A percentile compares a stretch with the other conserved stretches of the same genome.
These are phyloP conservation scores for Pseudopithomyces chartarum DNA, from an alignment of 2,329 filamentous ascomycete species.

Conservation along the genomic window DNA sequence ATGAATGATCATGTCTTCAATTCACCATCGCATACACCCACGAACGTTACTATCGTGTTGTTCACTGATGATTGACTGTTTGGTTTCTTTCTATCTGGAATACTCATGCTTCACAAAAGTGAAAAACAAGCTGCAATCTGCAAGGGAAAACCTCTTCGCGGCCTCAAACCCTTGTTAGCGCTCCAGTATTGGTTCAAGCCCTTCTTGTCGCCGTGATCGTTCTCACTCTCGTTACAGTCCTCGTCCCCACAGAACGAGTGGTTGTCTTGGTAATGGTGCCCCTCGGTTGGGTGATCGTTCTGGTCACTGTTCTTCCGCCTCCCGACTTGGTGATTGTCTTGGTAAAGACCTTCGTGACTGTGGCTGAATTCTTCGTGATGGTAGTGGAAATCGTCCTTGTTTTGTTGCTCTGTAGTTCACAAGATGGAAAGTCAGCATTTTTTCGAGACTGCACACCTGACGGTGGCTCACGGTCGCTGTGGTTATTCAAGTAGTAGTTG, in stretches of 20 bases:
- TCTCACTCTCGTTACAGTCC: neutral
- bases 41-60: no score
- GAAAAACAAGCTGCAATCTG: neutral
- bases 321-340: neutral
- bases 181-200: neutral
- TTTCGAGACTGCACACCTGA: neutral
- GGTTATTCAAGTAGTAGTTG: neutral
- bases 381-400: neutral
- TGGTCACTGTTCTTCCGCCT: neutral
- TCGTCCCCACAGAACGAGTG: neutral
- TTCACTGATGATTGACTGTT: neutral
- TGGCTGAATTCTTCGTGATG: neutral
- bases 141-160: conserved; percentile 3
- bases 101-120: neutral
- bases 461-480: neutral
- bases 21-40: no score
- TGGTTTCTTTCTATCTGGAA: neutral
- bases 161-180: neutral
- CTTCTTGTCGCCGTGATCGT: neutral
- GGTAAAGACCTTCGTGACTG: neutral
- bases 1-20: no score
- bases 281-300: neutral
- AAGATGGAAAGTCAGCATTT: neutral
- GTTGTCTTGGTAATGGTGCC: neutral
- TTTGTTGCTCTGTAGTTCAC: neutral